Base-by-base conservation (phyloP, 2,329 filamentous ascomycete genomes). In the Cytospora piceicola region DNA sequence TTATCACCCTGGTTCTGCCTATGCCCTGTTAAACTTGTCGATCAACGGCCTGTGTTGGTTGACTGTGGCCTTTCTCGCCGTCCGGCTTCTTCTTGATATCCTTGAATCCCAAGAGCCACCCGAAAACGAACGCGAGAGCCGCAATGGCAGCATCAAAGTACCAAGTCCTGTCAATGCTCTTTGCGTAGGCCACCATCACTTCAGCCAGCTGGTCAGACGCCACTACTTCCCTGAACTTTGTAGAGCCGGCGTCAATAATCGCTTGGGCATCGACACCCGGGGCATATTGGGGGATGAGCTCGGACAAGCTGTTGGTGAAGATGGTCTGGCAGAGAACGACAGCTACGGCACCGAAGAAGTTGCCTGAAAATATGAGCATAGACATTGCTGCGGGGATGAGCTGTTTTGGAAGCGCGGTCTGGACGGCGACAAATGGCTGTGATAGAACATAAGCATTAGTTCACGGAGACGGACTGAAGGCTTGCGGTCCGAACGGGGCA, bases 291-390 rank as follows among this genome's bases (percentile, higher is more conserved):
- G 30, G 30, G 34, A 36, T 14, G 8, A 39, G 30, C 15, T 58
- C 30, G 55, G n/a, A 29, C 29, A 58, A 22, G 34, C 55, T 58
- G 55, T 58, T 36, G 30, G 29, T 39, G 55, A 58, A 58, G 30
- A 58, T 36, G 29, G 30, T 20, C 3, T 58, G 55, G 4, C 14
- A 36, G 14, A 58, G 11, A n/a, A 39, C 55, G 5, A 36, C 34
- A 4, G n/a, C n/a, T 12, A 58, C 30, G 14, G 30, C 55, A n/a
- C 27, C 55, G 39, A 5, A 14, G n/a, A 58, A 39, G 34, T 36
- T 58, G 15, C 12, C 11, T 7, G 32, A 15, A 14, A 58, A 58
- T 3, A 58, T 34, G 27, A 58, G 30, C 12, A 36, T 39, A 9
- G 30, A 20, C 55, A 58, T 58, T 14, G 55, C 55, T n/a, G 30